Conservation (phyloP, 2,329 filamentous ascomycete species). For the Catunica adiposa region DNA sequence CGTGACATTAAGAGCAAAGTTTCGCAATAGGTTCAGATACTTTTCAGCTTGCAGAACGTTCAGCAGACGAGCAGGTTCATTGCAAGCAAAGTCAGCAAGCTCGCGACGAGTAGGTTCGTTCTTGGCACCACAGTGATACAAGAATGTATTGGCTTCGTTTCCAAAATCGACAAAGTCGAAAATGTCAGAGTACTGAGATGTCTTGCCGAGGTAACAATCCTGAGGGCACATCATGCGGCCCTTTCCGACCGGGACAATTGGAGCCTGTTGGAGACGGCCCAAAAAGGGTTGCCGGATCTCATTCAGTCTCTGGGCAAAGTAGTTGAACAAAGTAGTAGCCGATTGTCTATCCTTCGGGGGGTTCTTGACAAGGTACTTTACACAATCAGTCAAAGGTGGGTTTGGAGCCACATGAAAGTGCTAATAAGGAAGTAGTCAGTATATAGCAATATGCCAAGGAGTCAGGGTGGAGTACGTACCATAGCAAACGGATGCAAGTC, state of each 20-base stretch:
- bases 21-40: slow-evolving; percentile 69
- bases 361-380: slow-evolving; percentile 52
- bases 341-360: slow-evolving; percentile 52
- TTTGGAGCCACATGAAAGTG: slow-evolving; percentile 79
- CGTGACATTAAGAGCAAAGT: slow-evolving; percentile 55
- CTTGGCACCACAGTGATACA: slow-evolving; percentile 79
- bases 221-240: slow-evolving; percentile 11
- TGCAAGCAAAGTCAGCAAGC: slow-evolving; percentile 67
- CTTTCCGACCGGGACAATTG: slow-evolving; percentile 51
- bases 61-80: slow-evolving; percentile 67
- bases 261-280: slow-evolving; percentile 42
- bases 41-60: slow-evolving; percentile 70
- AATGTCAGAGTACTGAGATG: slow-evolving; percentile 60
- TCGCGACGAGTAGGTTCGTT: slow-evolving; percentile 77
- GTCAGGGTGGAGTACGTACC: slow-evolving; percentile 22
- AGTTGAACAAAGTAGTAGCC: slow-evolving; percentile 61
- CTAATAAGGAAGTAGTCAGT: slow-evolving; percentile 16
- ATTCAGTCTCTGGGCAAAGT: slow-evolving; percentile 60
- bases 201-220: slow-evolving; percentile 52
- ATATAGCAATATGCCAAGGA: not conserved
- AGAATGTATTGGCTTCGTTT: slow-evolving; percentile 67
- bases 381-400: slow-evolving; percentile 61
- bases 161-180: slow-evolving; percentile 98
- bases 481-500: slow-evolving; percentile 65
- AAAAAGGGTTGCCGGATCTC: slow-evolving; percentile 52